A percentile compares a stretch with the other conserved stretches of the same genome.
These are phyloP conservation scores for Filobasidium uniguttulatum DNA, from an alignment of 1,284 basidiomycete genomes.

Conservation along the genomic window DNA sequence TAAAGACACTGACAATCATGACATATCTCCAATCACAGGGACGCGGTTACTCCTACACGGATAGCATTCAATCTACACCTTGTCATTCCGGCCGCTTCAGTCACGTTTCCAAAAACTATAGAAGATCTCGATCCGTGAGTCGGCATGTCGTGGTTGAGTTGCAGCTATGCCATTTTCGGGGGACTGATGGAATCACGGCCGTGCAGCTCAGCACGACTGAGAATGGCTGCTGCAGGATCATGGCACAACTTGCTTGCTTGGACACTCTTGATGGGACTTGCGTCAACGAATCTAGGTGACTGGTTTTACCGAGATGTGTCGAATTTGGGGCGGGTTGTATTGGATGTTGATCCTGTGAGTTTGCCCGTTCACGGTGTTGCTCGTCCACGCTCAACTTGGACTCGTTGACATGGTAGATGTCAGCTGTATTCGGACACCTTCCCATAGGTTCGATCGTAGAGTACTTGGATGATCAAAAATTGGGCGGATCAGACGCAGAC, in stretches of 20 bases:
- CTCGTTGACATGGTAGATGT: background rate
- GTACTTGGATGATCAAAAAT: background rate
- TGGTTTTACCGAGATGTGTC: background rate
- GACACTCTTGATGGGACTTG: background rate
- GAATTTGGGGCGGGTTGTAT: background rate
- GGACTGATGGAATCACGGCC: too few relatives aligned
- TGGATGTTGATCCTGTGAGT: background rate
- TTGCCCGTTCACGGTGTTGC: background rate
- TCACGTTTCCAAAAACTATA: background rate
- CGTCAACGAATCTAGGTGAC: background rate
- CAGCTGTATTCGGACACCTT: background rate
- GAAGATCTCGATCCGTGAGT: conserved; percentile 1
- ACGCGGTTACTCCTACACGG: background rate
- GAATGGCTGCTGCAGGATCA: conserved; percentile 29
- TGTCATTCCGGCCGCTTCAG: background rate
- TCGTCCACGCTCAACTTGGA: background rate
- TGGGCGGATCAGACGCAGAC: background rate
- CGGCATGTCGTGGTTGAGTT: background rate
- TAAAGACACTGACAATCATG: background rate
- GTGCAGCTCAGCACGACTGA: conserved; percentile 22
- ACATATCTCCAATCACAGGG: background rate
- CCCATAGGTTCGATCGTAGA: background rate
- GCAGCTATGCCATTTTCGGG: too few relatives aligned
- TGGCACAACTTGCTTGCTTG: conserved; percentile 30
- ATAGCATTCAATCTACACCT: background rate